Percentiles rank a stretch among this genome's conserved stretches.
Evolutionary conservation across 768 basidiomycete species (phyloP).

Genomic region (Leccinum variicolor): DNA sequence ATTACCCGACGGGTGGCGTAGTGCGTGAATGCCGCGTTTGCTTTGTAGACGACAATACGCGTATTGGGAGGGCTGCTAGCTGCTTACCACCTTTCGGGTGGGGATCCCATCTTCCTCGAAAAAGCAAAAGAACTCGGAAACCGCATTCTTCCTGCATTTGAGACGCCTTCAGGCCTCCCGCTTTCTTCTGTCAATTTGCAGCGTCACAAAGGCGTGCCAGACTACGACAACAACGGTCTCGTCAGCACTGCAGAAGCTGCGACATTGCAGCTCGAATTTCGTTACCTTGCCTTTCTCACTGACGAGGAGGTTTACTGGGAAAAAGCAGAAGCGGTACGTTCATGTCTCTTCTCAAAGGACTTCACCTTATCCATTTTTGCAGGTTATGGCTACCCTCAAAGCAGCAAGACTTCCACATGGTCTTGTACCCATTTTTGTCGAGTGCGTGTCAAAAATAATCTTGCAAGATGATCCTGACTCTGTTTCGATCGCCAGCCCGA

Average conservation of each 20-base stretch:
- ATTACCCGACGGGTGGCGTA: not conserved
- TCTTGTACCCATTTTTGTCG: constrained; percentile 81
- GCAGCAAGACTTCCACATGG: constrained; percentile 61
- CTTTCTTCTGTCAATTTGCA: constrained; percentile 76
- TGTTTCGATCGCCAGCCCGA: constrained; percentile 35
- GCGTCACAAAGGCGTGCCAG: constrained; percentile 53
- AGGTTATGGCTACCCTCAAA: constrained; percentile 74
- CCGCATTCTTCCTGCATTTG: constrained; percentile 79
- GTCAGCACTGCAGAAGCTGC: constrained; percentile 85
- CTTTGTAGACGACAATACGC: constrained; percentile 79
- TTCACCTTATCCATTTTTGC: not conserved
- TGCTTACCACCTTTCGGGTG: constrained; percentile 72
- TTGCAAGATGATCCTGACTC: constrained; percentile 7
- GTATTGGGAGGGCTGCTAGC: constrained; percentile 88
- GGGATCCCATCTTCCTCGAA: constrained; percentile 67
- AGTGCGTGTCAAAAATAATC: constrained; percentile 42
- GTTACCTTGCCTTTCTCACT: constrained; percentile 79
- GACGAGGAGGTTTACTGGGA: constrained; percentile 80
- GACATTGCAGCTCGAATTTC: constrained; percentile 87
- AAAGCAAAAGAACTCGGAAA: constrained; percentile 82
- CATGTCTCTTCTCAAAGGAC: not conserved
- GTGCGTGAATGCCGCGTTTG: constrained; percentile 3
- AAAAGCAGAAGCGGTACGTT: constrained; percentile 64
- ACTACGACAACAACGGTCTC: constrained; percentile 55
- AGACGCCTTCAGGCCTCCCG: constrained; percentile 80